phyloP scores from a whole-genome alignment of 192 early-diverging fungal species.

The Linnemannia hyalina region DNA sequence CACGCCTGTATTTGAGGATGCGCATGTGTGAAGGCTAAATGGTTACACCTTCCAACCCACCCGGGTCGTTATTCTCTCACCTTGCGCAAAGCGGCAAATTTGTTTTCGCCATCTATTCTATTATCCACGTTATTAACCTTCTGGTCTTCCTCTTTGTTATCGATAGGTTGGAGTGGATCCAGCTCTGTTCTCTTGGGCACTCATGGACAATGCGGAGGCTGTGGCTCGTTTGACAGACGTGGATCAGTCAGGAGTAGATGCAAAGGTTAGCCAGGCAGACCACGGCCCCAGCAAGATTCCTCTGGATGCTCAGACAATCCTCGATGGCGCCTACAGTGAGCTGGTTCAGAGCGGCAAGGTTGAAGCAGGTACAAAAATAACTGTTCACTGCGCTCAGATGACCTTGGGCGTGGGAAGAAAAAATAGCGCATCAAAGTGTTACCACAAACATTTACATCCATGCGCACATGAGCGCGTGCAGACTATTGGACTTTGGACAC shows the following conservation, averaged over 20 bases:
- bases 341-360: slow-evolving; percentile 65
- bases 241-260: slow-evolving; percentile 16
- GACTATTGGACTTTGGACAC: too few species aligned
- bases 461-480: too few species aligned
- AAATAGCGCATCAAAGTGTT: not conserved
- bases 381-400: not conserved
- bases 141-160: not conserved
- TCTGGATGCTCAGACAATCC: slow-evolving; percentile 65
- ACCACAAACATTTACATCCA: not conserved
- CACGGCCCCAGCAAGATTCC: slow-evolving; percentile 7
- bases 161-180: slow-evolving; percentile 56
- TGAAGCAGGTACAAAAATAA: slow-evolving; percentile 54
- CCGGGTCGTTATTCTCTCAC: not conserved
- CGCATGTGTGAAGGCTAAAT: not conserved
- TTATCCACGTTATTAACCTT: not conserved
- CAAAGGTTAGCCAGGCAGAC: slow-evolving; percentile 30
- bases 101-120: not conserved
- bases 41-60: not conserved
- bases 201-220: slow-evolving; percentile 71
- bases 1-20: not conserved
- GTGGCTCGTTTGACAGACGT: slow-evolving; percentile 55
- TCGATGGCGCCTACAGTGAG: slow-evolving; percentile 64
- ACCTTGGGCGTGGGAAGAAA: slow-evolving; percentile 1
- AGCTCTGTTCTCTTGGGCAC: slow-evolving; percentile 70
- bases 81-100: not conserved